These are phyloP conservation scores for Penstemon davidsonii DNA, from an alignment of 257 asterid species.

Conservation along the genomic window DNA sequence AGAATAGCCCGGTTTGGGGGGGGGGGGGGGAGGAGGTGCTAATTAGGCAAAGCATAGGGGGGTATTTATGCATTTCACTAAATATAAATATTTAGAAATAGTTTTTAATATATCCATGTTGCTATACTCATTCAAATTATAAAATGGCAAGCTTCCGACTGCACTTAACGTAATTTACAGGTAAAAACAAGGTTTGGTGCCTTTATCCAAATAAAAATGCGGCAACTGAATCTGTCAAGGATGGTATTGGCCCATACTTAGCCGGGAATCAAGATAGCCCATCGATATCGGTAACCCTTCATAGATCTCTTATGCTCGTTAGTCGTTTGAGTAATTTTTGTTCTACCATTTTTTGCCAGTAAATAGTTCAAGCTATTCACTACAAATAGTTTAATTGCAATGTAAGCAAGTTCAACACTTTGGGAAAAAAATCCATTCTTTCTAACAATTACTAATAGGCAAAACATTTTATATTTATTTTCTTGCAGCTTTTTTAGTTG, in stretches of 20 bases:
- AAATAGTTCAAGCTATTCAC: too few species aligned
- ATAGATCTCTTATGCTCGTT: slow-evolving; percentile 1
- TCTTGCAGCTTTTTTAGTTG: slow-evolving; percentile 8
- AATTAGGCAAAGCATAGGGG: too few species aligned
- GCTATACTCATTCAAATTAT: not conserved
- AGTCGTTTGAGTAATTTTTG: not conserved
- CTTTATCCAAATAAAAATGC: slow-evolving; percentile 84
- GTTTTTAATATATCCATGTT: not conserved
- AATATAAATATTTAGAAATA: slow-evolving; percentile 2
- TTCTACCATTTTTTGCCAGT: not conserved
- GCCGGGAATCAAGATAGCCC: slow-evolving; percentile 36
- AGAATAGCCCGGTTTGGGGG: too few species aligned
- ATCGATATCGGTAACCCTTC: slow-evolving; percentile 35
- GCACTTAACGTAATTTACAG: slow-evolving; percentile 48
- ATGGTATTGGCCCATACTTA: slow-evolving; percentile 40
- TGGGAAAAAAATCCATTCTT: too few species aligned
- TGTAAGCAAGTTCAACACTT: not conserved
- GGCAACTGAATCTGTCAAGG: slow-evolving; percentile 59
- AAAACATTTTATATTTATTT: not conserved
- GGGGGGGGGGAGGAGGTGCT: too few species aligned
- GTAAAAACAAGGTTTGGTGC: slow-evolving; percentile 79
- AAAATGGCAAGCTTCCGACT: slow-evolving; percentile 17
- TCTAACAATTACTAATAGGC: too few species aligned
- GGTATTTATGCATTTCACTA: too few species aligned
- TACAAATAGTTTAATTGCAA: too few species aligned